A percentile compares a stretch with the other conserved stretches of the same genome.
These are phyloP conservation scores for Chrysoporthe puriensis DNA, from an alignment of 2,329 filamentous ascomycete species.

Conservation along the genomic window DNA sequence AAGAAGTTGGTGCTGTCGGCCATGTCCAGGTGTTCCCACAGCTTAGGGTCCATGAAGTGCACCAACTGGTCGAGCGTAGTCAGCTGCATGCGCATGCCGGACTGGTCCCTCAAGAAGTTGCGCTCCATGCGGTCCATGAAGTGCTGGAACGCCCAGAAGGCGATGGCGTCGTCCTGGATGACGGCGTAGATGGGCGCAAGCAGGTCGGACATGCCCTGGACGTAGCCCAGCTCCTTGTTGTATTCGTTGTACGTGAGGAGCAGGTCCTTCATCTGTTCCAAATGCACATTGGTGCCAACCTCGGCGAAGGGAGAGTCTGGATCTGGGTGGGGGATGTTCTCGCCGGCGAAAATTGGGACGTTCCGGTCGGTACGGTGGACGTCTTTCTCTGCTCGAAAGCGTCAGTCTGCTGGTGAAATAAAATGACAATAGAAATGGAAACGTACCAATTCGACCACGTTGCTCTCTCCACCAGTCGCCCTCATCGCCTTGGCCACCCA, in stretches of 20 bases:
- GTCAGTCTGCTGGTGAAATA: constrained; percentile 28
- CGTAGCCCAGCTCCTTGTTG: constrained; percentile 93
- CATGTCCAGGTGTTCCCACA: constrained; percentile 86
- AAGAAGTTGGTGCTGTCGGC: constrained; percentile 99
- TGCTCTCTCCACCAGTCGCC: constrained; percentile 98
- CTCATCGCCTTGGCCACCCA: constrained; percentile 77
- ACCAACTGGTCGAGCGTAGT: constrained; percentile 91
- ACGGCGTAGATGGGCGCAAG: constrained; percentile 96
- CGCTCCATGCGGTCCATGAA: constrained; percentile 99
- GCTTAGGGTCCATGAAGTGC: constrained; percentile 92
- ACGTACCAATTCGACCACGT: constrained; percentile 85
- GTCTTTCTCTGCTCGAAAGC: constrained; percentile 77
- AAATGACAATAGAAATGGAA: neutral
- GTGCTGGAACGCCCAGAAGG: constrained; percentile 93
- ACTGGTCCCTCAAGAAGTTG: constrained; percentile 94
- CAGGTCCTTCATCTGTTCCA: constrained; percentile 99
- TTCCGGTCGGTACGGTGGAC: constrained; percentile 96
- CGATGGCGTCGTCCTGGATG: constrained; percentile 93
- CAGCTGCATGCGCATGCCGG: constrained; percentile 92
- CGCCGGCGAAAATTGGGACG: constrained; percentile 92
- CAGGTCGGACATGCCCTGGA: constrained; percentile 98
- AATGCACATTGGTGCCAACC: constrained; percentile 91
- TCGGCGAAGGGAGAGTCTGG: constrained; percentile 94
- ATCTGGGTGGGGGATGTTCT: constrained; percentile 95
- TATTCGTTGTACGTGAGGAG: constrained; percentile 98